phyloP scores from a whole-genome alignment of 2,329 filamentous ascomycete genomes.

The Cercospora nicotianae region DNA sequence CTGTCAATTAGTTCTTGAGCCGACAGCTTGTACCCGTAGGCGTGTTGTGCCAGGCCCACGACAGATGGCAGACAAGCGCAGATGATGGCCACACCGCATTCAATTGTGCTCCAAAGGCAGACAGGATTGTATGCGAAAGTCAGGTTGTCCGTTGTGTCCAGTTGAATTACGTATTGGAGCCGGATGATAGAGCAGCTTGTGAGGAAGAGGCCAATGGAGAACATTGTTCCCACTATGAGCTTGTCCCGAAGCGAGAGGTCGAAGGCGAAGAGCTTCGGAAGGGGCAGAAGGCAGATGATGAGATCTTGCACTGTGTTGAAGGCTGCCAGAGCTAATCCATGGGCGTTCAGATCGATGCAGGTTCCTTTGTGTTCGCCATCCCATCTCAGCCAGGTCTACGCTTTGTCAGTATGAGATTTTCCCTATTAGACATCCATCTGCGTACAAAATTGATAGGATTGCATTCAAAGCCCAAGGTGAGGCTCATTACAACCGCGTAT shows the following conservation, averaged over 20 bases:
- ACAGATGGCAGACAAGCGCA: conserved; percentile 27
- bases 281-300: conserved; percentile 17
- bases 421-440: not conserved
- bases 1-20: not conserved
- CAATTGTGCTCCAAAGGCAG: conserved; percentile 23
- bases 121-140: conserved; percentile 24
- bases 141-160: conserved; percentile 17
- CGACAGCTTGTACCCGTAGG: conserved; percentile 4
- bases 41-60: conserved; percentile 16
- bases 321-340: conserved; percentile 12
- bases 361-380: conserved; percentile 10
- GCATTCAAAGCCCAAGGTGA: conserved; percentile 16
- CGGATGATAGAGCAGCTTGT: conserved; percentile 25
- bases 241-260: conserved; percentile 13
- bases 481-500: conserved; percentile 13
- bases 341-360: conserved; percentile 14
- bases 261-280: conserved; percentile 13
- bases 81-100: conserved; percentile 22
- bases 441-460: conserved; percentile 17
- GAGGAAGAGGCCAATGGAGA: conserved; percentile 26
- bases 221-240: conserved; percentile 8
- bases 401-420: not conserved
- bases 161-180: conserved; percentile 14
- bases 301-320: conserved; percentile 19
- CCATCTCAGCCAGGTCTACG: conserved; percentile 15